Evolutionary conservation across 2,329 filamentous ascomycete genomes (phyloP).

Genomic region (Aspergillus neotritici): DNA sequence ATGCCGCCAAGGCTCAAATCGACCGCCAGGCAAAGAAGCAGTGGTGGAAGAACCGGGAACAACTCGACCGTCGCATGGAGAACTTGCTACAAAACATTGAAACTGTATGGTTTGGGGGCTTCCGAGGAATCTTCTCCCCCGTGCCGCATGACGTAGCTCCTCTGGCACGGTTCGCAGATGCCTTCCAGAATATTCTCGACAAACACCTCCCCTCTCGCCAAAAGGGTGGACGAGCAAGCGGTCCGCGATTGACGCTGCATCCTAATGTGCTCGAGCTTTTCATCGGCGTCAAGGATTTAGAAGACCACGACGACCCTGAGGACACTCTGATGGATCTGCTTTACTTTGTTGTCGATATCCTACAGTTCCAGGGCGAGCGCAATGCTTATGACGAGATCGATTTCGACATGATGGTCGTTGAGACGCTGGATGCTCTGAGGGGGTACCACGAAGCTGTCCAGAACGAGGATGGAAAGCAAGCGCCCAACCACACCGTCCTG

Average conservation of each 20-base stretch:
- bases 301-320: slow-evolving; percentile 68
- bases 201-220: slow-evolving; percentile 78
- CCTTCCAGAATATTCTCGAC: slow-evolving; percentile 72
- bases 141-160: slow-evolving; percentile 57
- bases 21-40: slow-evolving; percentile 68
- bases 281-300: slow-evolving; percentile 71
- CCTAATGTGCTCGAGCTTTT: slow-evolving; percentile 77
- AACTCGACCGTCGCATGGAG: slow-evolving; percentile 69
- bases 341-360: slow-evolving; percentile 92
- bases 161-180: slow-evolving; percentile 68
- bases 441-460: slow-evolving; percentile 60
- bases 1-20: slow-evolving; percentile 64
- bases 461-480: slow-evolving; percentile 28
- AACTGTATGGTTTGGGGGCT: slow-evolving; percentile 89
- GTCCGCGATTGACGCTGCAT: slow-evolving; percentile 52
- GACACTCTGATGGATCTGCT: slow-evolving; percentile 86
- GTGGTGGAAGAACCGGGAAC: slow-evolving; percentile 87
- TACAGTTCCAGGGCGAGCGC: slow-evolving; percentile 92
- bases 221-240: slow-evolving; percentile 51
- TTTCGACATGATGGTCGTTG: slow-evolving; percentile 84
- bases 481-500: slow-evolving; percentile 66
- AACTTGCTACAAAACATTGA: slow-evolving; percentile 81
- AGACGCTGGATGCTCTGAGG: slow-evolving; percentile 76
- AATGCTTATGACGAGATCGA: slow-evolving; percentile 98
- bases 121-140: slow-evolving; percentile 87